These are phyloP conservation scores for Angomonas desouzai DNA, from an alignment of 208 protist species.

Conservation along the genomic window DNA sequence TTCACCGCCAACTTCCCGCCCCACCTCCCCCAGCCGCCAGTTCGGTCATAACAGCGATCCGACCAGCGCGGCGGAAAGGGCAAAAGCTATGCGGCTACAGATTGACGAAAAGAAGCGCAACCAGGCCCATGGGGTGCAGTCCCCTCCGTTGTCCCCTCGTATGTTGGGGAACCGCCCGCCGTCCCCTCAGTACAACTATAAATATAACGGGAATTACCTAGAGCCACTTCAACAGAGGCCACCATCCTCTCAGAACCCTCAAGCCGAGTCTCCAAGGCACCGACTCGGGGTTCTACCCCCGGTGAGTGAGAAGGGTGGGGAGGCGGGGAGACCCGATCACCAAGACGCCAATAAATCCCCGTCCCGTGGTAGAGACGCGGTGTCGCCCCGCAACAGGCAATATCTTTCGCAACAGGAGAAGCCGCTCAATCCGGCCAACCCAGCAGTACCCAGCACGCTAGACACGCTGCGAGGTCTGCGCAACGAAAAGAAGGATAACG, in stretches of 20 bases:
- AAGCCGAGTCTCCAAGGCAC: constrained; percentile 2
- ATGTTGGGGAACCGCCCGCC: background rate
- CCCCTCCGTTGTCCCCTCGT: background rate
- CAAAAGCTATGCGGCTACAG: constrained; percentile 5
- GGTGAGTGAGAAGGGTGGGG: background rate
- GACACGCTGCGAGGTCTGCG: constrained; percentile 56
- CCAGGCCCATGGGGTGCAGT: background rate
- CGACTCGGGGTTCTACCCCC: background rate
- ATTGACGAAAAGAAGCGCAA: constrained; percentile 12
- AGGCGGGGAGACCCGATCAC: background rate
- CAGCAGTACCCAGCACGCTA: constrained; percentile 57
- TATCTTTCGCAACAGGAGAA: background rate
- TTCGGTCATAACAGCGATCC: background rate
- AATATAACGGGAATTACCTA: constrained; percentile 4
- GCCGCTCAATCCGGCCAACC: constrained; percentile 10
- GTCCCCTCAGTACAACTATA: background rate
- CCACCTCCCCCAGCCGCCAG: constrained; percentile 8
- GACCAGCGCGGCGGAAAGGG: constrained; percentile 2
- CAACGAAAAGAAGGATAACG: constrained; percentile 18
- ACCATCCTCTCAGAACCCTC: background rate
- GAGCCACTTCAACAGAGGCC: background rate
- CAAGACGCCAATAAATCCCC: background rate
- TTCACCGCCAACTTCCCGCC: background rate
- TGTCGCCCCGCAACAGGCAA: background rate
- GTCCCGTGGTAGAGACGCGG: background rate